Base-by-base conservation (phyloP, 106 monocot genomes). In the Vanilla planifolia region DNA sequence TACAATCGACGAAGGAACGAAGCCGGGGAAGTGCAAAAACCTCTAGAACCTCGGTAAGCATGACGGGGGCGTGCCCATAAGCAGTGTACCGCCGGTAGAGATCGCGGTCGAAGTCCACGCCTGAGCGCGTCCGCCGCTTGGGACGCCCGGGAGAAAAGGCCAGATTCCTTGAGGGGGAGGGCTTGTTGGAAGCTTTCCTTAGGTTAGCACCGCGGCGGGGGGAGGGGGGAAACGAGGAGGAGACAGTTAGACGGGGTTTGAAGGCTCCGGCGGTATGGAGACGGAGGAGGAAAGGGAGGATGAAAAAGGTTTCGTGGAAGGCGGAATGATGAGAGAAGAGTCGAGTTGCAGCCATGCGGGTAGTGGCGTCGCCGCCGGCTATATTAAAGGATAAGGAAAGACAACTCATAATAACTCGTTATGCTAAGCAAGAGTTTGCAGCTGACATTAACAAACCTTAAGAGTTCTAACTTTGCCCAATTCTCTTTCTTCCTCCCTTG, bases 1-100 rank as follows among this genome's bases (percentile, higher is more conserved):
- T 98, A 82, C 96, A 98, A 63, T 98, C 96, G 34, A 91, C 84
- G 70, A 98, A 98, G 62, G 96, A 98, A 29, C 77, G 78, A 62
- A 98, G 87, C 48, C n/a, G 53, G 44, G 62, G 52, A 8, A 11
- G 28, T 33, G 62, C 62, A 77, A 96, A 96, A 41, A 61, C 81
- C 44, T 68, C 45, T 33, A 96, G 84, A 13, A 96, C 84, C 70
- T 96, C 95, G 56, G 81, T 73, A 4, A 96, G 74, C 86, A 96
- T 73, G 29, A 96, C 95, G 0, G 95, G 95, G 10, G 87, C 67
- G 64, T 96, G 95, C 25, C 70, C 21, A 10, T 27, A 8, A 37
- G 48, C 68, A 17, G 64, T 28, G 71, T 76, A 70, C 2, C 51
- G 64, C 22, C 39, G 28, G 82, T 79, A 79, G 41, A 82, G 69